Conservation (phyloP, 805 yeast genomes). For the Saturnispora gosingensis region DNA sequence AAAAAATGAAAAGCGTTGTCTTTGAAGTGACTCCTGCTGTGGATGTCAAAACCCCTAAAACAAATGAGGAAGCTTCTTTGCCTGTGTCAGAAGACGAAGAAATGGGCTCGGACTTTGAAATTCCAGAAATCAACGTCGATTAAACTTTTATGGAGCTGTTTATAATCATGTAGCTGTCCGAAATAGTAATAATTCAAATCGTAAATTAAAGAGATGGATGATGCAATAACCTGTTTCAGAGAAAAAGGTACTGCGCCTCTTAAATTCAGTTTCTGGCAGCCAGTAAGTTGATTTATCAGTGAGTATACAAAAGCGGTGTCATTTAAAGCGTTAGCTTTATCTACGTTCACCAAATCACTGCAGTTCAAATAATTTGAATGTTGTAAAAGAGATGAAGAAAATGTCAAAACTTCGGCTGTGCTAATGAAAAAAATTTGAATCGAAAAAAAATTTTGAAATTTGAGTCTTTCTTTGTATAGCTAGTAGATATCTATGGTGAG, state of each 20-base stretch:
- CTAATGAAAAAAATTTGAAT: conserved; percentile 5
- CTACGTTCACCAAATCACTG: conserved; percentile 5
- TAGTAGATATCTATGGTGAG: background rate
- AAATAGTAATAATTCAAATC: background rate
- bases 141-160: conserved; percentile 10
- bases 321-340: background rate
- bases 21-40: conserved; percentile 7
- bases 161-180: background rate
- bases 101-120: conserved; percentile 28
- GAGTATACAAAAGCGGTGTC: conserved; percentile 3
- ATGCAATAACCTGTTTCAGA: background rate
- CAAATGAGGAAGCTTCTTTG: conserved; percentile 1
- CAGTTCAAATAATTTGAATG: background rate
- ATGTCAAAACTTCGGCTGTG: conserved; percentile 8
- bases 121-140: conserved; percentile 28
- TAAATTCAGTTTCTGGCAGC: conserved; percentile 5
- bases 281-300: conserved; percentile 1
- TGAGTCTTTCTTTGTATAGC: background rate
- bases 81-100: conserved; percentile 16
- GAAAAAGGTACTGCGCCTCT: background rate
- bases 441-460: background rate
- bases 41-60: conserved; percentile 19
- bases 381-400: background rate
- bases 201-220: background rate
- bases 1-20: conserved; percentile 3